Conservation (phyloP, 352 stramenopile species). For the Pythium aphanidermatum region DNA sequence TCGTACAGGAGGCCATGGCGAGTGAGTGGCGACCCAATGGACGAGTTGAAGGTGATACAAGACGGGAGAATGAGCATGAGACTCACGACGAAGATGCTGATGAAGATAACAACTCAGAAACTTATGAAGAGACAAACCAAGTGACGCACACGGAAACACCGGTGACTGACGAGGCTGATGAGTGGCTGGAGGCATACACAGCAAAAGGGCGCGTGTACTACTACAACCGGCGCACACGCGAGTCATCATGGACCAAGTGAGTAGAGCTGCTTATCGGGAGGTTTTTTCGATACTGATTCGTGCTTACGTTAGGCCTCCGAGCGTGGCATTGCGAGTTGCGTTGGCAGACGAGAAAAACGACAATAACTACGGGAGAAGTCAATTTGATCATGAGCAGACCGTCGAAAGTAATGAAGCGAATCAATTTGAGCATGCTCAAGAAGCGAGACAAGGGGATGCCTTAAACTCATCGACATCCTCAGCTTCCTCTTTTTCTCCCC, state of each 20-base stretch:
- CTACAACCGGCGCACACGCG: conserved; percentile 80
- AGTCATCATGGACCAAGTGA: conserved; percentile 83
- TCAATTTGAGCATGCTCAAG: too few species aligned
- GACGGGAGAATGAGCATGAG: conserved; percentile 2
- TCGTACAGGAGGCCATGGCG: conserved; percentile 39
- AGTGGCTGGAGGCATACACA: conserved; percentile 83
- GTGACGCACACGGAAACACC: neutral
- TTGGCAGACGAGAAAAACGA: neutral
- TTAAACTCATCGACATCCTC: neutral
- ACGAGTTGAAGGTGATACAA: neutral
- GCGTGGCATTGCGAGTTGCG: neutral
- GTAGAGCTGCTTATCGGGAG: conserved; percentile 1
- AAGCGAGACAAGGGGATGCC: too few species aligned
- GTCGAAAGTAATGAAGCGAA: too few species aligned
- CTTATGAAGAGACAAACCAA: conserved; percentile 16
- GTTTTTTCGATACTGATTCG: neutral
- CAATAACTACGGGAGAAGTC: too few species aligned
- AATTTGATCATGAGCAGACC: too few species aligned
- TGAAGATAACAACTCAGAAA: conserved; percentile 2
- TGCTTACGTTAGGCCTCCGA: neutral
- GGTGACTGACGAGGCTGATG: conserved; percentile 15
- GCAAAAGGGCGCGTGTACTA: conserved; percentile 85
- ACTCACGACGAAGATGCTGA: conserved; percentile 1
- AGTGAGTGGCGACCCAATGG: conserved; percentile 4
- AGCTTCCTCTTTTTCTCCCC: neutral